Conservation (phyloP, 371 early-diverging fungal species). For the Lichtheimia hyalospora region DNA sequence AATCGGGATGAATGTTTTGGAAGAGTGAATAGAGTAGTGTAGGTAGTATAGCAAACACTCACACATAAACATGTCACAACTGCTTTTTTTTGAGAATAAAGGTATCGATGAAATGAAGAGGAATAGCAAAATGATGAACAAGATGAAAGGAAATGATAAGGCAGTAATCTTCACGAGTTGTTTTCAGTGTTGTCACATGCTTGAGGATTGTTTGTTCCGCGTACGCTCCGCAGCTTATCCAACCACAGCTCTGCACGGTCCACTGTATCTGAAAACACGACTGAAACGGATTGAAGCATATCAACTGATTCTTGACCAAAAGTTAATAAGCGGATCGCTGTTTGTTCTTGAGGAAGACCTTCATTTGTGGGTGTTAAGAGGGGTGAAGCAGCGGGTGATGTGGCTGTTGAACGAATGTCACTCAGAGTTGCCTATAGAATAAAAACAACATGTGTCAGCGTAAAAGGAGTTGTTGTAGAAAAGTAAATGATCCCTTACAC, state of each 20-base stretch:
- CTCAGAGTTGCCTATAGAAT: conserved; percentile 25
- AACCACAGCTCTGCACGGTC: conserved; percentile 79
- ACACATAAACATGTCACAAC: neutral
- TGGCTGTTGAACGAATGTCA: conserved; percentile 38
- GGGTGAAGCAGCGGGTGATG: conserved; percentile 46
- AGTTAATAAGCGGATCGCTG: conserved; percentile 39
- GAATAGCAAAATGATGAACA: neutral
- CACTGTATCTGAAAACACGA: conserved; percentile 76
- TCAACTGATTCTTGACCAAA: conserved; percentile 83
- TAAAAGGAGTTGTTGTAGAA: too few relatives aligned
- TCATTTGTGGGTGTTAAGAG: conserved; percentile 25
- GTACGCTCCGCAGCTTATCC: conserved; percentile 49
- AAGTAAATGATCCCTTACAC: conserved; percentile 46
- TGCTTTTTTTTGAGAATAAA: neutral
- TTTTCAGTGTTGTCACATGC: neutral
- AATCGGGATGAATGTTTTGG: too few relatives aligned
- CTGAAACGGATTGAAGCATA: conserved; percentile 76
- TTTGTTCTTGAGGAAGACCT: conserved; percentile 21
- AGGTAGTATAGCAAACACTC: too few relatives aligned
- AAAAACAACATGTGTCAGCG: neutral
- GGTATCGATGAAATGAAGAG: neutral
- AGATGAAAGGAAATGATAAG: neutral
- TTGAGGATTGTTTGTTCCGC: conserved; percentile 16
- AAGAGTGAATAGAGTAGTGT: too few relatives aligned
- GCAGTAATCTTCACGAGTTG: neutral